Evolutionary conservation across 352 stramenopile genomes (phyloP), one percentile per base, ranked within the genome.

Genomic region (Pythium aristosporum): DNA sequence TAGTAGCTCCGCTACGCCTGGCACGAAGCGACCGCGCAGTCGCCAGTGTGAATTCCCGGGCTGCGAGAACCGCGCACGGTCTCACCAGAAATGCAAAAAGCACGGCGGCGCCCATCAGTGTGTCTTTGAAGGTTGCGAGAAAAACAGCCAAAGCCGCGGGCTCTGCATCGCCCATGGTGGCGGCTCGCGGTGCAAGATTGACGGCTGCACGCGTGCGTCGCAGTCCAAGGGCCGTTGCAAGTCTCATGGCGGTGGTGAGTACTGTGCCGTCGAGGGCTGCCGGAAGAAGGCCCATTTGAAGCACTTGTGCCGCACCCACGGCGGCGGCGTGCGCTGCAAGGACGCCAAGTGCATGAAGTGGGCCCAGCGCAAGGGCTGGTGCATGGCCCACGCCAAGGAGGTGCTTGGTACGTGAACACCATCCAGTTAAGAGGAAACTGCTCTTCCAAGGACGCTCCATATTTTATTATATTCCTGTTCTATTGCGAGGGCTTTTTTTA

Each of bases 81-180:
- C 84, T 30, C 85, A 96, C 60, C 85, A 94, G 60, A 90, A 92
- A 56, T 96, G 87, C 82, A 96, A 96, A 67, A 96, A 94, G 36
- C 87, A 96, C 65, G 87, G 87, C 25, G 87, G 87, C n/a, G 87
- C 85, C 2, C 84, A 92, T 47, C 87, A 91, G 54, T 96, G 87
- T 39, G 82, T 89, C 20, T 89, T 88, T 47, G 82, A 91, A 67
- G 87, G 87, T 7, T 96, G 87, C 67, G 78, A 72, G 57, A 96
- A 96, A 74, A 96, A 94, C 75, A 92, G 82, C 61, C 85, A 96
- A 72, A 93, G 85, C 67, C 82, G 87, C 8, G 87, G 87, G 13
- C 61, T 96, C 46, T 96, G 87, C 69, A 93, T 93, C 51, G 85
- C 87, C 4, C 87, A 96, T 58, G 87, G 87, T 44, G 87, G 87